phyloP scores from a whole-genome alignment of 176 grass and related monocot genomes.

The Carex kokanica region DNA sequence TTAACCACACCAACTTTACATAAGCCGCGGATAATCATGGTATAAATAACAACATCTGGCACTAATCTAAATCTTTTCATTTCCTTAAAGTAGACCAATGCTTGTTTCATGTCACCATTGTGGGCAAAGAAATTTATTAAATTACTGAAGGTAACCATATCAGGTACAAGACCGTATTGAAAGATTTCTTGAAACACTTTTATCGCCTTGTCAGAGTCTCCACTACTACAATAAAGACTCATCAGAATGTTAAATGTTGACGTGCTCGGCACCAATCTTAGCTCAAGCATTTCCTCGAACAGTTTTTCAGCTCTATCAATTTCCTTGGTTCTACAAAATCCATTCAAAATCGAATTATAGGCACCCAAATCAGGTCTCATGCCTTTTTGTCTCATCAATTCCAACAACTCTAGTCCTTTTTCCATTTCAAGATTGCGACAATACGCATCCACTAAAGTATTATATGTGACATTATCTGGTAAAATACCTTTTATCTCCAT shows the following conservation, averaged over 20 bases:
- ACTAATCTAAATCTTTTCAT: conserved; percentile 54
- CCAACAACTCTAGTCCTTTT: conserved; percentile 53
- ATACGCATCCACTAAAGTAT: conserved; percentile 71
- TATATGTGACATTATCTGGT: conserved; percentile 81
- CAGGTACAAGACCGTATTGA: conserved; percentile 42
- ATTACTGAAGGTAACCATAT: conserved; percentile 80
- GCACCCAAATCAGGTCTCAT: conserved; percentile 58
- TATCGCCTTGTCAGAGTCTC: conserved; percentile 40
- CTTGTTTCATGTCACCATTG: conserved; percentile 53
- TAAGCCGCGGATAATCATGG: conserved; percentile 85
- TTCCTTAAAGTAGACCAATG: conserved; percentile 34
- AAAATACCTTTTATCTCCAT: conserved; percentile 67
- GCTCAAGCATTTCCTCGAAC: conserved; percentile 44
- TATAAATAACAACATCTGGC: conserved; percentile 86
- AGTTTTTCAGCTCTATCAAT: conserved; percentile 53
- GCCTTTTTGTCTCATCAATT: conserved; percentile 49
- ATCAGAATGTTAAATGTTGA: conserved; percentile 84
- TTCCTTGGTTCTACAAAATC: conserved; percentile 50
- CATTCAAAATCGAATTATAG: conserved; percentile 74
- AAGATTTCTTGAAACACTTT: conserved; percentile 60
- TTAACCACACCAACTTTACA: conserved; percentile 46
- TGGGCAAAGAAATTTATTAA: conserved; percentile 68
- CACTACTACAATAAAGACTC: conserved; percentile 45
- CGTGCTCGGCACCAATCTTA: conserved; percentile 38
- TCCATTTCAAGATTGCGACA: conserved; percentile 45